Evolutionary conservation across 1,284 basidiomycete species (phyloP), one percentile per base, ranked within the genome.

Genomic region (Somion occarium): DNA sequence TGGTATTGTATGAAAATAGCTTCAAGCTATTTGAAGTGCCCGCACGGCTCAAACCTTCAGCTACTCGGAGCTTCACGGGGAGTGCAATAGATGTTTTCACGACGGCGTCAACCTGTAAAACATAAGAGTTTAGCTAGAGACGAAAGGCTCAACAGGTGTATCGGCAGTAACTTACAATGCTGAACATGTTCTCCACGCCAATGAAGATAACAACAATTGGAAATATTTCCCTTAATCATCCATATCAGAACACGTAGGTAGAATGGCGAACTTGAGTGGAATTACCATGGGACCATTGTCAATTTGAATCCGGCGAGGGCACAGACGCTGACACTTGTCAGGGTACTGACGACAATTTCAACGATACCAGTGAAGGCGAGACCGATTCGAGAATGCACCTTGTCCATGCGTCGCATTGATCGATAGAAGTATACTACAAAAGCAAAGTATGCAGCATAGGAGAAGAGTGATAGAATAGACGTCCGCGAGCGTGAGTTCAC

Each of bases 161-260:
- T n/a, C n/a, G 4, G 3, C 3, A 44, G 3, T 25, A 51, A 68
- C 85, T 62, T 65, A 94, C 92, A 63, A 99, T 74, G 60, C 88
- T 89, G 65, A 93, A 92, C 95, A 98, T 98, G 63, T 98, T 98
- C 71, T 98, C 96, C 1, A 93, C 90, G 7, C 96, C 96, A 18
- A 98, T 91, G 58, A 98, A 95, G 15, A 95, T 83, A 46, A 99
- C 93, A 45, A 98, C 90, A 55, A 98, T 91, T 0, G 95, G 94
- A 49, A 98, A 76, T 37, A 97, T 72, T 63, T 85, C 84, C 88
- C 87, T 90, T 47, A 39, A 53, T 45, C 24, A n/a, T n/a, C n/a
- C n/a, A n/a, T n/a, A n/a, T n/a, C n/a, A n/a, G n/a, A n/a, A n/a
- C n/a, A n/a, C n/a, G n/a, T n/a, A n/a, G n/a, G n/a, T n/a, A n/a